Percentiles rank a stretch among this genome's conserved stretches.
Conservation (phyloP, 352 stramenopile genomes). For the Aphanomyces cochlioides region DNA sequence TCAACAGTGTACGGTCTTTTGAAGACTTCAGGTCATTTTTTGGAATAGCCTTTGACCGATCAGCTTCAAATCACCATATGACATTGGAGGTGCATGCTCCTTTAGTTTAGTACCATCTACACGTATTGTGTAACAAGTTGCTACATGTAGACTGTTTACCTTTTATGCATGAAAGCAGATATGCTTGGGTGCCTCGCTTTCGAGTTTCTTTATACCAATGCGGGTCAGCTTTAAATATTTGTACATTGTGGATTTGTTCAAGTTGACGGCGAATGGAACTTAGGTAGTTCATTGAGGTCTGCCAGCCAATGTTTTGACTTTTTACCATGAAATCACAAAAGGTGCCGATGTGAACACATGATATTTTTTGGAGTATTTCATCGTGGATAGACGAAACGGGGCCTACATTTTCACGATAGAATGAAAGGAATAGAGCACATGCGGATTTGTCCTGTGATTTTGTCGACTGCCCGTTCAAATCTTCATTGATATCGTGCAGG, state of each 20-base stretch:
- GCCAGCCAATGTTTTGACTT: not conserved
- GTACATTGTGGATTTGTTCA: not conserved
- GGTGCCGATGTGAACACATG: not conserved
- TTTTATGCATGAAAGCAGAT: conserved; percentile 9
- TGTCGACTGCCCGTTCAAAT: too few relatives aligned
- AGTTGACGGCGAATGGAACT: conserved; percentile 15
- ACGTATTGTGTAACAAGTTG: not conserved
- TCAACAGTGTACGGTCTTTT: not conserved
- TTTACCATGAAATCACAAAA: conserved; percentile 13
- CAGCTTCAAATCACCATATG: not conserved
- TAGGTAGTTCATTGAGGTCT: conserved; percentile 6
- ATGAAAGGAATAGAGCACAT: too few relatives aligned
- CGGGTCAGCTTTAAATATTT: not conserved
- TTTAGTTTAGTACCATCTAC: conserved; percentile 19
- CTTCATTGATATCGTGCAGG: too few relatives aligned
- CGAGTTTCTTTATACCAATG: conserved; percentile 1
- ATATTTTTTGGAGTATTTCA: too few relatives aligned
- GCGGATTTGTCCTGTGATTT: too few relatives aligned
- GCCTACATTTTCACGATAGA: too few relatives aligned
- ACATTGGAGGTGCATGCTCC: not conserved
- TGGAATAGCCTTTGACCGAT: not conserved
- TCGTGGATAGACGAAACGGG: too few relatives aligned
- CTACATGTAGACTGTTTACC: not conserved
- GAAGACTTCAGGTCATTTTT: conserved; percentile 2
- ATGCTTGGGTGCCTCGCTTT: not conserved